A percentile compares a stretch with the other conserved stretches of the same genome.
Conservation (phyloP, 306 rosid genomes). For the Luffa acutangula region DNA sequence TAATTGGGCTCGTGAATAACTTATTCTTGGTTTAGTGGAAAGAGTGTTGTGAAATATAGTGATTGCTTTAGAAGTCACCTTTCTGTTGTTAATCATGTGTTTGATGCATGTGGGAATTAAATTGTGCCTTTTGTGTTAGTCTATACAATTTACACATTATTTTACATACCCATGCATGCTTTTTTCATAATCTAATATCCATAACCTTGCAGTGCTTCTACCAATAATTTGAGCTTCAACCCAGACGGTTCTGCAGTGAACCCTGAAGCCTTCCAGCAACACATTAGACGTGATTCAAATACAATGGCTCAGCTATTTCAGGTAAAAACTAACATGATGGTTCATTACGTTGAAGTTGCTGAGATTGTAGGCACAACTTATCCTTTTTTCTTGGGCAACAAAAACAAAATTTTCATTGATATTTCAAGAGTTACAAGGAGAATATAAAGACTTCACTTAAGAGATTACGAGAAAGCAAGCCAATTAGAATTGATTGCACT, state of each 20-base stretch:
- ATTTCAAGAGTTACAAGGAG: neutral
- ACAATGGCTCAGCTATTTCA: slow-evolving; percentile 61
- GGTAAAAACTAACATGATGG: slow-evolving; percentile 28
- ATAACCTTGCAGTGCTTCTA: slow-evolving; percentile 45
- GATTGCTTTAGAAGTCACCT: neutral
- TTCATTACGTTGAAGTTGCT: neutral
- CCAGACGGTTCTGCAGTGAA: slow-evolving; percentile 86
- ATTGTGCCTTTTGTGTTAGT: neutral
- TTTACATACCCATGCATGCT: neutral
- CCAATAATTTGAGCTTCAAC: slow-evolving; percentile 54
- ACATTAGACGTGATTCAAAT: slow-evolving; percentile 58
- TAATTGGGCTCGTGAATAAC: neutral
- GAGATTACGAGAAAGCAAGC: neutral
- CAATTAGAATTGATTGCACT: neutral
- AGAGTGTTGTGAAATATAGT: neutral
- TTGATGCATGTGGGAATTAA: neutral
- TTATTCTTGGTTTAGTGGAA: neutral
- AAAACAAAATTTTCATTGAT: neutral
- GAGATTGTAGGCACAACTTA: neutral
- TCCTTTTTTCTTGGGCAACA: neutral
- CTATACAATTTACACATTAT: neutral
- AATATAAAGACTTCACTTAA: neutral
- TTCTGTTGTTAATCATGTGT: neutral
- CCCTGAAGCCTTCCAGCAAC: slow-evolving; percentile 90
- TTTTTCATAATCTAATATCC: neutral